Evolutionary conservation across 2,329 filamentous ascomycete species (phyloP), one percentile per base, ranked within the genome.

Genomic region (Cercospora beticola): DNA sequence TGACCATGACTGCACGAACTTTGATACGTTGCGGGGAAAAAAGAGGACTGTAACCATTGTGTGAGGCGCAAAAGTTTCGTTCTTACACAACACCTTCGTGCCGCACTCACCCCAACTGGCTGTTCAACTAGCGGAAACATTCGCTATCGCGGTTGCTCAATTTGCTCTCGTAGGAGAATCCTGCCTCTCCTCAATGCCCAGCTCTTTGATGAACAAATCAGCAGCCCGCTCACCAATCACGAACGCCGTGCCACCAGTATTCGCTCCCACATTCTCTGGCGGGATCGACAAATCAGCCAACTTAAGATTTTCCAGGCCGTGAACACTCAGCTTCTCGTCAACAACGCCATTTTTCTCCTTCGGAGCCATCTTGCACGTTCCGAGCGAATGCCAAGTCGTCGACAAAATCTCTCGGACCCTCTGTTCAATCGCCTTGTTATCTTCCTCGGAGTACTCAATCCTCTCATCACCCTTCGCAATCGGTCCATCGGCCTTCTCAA

Each of bases 171-270:
- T 43, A 5, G 66, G 65, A 18, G 65, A 70, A 40, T 73, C 68
- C 21, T 62, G 43, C 64, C 71, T 70, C 49, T 72, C 26, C 59
- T 71, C 40, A 28, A 78, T 68, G 0, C 80, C 81, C 62, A 83
- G 68, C 63, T 82, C 81, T 66, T 74, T 74, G 31, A 77, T 78
- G 71, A 83, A 79, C 62, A 82, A 78, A 64, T 78, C 76, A 43
- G 81, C 81, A 1, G 80, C 80, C 71, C 79, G 80, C 73, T 82
- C 81, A 1, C 80, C 81, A 30, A 82, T 75, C 12, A 78, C 78
- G 64, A 84, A 74, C 1, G 83, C 82, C 0, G 82, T 83, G 46
- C 83, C 82, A 64, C 82, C 82, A 1, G 82, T 84, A 68, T 84
- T 84, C 0, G 79, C 82, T 3, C 79, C 82, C 4, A 84, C 81